These are phyloP conservation scores for Luffa acutangula DNA, from an alignment of 306 rosid species.

Conservation along the genomic window DNA sequence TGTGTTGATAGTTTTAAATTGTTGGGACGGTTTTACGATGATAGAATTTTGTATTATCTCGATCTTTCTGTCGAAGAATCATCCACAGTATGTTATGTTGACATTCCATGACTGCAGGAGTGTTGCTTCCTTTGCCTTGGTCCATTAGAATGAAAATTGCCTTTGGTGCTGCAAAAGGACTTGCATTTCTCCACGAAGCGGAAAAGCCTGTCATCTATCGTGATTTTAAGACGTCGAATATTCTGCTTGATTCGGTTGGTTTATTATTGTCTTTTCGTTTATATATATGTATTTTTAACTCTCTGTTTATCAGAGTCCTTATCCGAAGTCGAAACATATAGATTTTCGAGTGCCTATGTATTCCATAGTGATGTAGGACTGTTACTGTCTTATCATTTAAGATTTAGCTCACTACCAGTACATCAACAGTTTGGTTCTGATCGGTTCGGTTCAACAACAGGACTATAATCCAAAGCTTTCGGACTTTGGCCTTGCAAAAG, in stretches of 20 bases:
- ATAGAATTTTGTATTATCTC: not conserved
- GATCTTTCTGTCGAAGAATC: not conserved
- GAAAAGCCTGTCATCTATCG: constrained; percentile 96
- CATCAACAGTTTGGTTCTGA: not conserved
- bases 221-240: constrained; percentile 91
- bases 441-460: constrained; percentile 26
- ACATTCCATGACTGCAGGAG: constrained; percentile 35
- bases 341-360: not conserved
- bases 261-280: not conserved
- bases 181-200: constrained; percentile 96
- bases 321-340: not conserved
- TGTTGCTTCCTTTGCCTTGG: constrained; percentile 92
- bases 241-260: constrained; percentile 73
- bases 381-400: not conserved
- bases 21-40: not conserved
- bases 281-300: not conserved
- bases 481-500: constrained; percentile 94
- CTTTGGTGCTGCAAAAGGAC: constrained; percentile 90
- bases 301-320: not conserved
- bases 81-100: not conserved
- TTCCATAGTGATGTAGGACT: not conserved
- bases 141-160: constrained; percentile 96
- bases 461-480: constrained; percentile 95
- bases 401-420: not conserved
- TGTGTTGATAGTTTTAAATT: not conserved